Conservation (phyloP, 495 filamentous ascomycete species). For the Parathielavia appendiculata region DNA sequence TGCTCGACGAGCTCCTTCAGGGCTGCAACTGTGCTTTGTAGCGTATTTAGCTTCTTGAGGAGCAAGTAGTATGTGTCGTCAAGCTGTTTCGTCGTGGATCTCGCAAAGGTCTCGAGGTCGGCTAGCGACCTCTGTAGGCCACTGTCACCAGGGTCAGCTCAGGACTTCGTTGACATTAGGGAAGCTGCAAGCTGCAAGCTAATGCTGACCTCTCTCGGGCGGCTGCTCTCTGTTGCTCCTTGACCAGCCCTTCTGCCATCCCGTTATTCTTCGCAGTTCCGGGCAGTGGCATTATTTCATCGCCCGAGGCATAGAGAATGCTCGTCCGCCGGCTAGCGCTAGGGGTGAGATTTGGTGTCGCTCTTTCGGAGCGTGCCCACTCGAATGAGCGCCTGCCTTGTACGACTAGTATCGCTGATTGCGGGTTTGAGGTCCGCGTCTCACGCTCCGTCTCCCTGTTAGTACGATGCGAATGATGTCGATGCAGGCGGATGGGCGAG, state of each 20-base stretch:
- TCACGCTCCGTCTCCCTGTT: constrained; percentile 32
- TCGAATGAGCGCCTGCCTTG: constrained; percentile 36
- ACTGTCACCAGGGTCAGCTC: constrained; percentile 23
- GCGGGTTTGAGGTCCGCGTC: constrained; percentile 32
- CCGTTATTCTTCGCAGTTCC: constrained; percentile 30
- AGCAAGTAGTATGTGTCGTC: constrained; percentile 84
- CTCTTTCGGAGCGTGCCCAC: constrained; percentile 37
- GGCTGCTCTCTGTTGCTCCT: constrained; percentile 39
- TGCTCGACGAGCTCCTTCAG: constrained; percentile 66
- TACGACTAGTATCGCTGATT: constrained; percentile 26
- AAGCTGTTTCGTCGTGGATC: constrained; percentile 62
- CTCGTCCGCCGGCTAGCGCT: constrained; percentile 40
- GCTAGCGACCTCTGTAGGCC: constrained; percentile 40
- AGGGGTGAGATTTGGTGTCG: constrained; percentile 41
- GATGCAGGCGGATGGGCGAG: constrained; percentile 42
- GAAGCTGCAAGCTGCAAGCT: neutral
- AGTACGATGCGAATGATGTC: constrained; percentile 37
- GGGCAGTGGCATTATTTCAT: constrained; percentile 21
- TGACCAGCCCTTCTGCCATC: constrained; percentile 28
- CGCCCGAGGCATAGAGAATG: constrained; percentile 32
- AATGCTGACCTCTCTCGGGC: constrained; percentile 40
- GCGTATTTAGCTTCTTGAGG: constrained; percentile 64
- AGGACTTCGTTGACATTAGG: constrained; percentile 14
- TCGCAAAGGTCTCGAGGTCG: constrained; percentile 43
- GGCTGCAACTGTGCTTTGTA: constrained; percentile 61